phyloP scores from a whole-genome alignment of 306 rosid species.

The Prinsepia uniflora region DNA sequence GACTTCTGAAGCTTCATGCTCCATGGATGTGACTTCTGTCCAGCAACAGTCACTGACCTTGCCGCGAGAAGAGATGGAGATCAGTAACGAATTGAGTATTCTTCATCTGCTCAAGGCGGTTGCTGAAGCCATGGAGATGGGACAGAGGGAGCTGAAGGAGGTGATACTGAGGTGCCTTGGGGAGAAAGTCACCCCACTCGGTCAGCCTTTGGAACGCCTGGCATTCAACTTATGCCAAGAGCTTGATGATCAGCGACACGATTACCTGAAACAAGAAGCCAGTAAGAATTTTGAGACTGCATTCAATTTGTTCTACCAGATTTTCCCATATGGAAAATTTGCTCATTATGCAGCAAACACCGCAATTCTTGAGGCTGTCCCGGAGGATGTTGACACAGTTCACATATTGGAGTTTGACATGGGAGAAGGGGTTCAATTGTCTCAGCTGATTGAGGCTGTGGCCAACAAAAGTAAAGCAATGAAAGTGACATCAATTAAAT shows the following conservation, averaged over 20 bases:
- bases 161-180: slow-evolving; percentile 39
- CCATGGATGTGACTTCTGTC: slow-evolving; percentile 16
- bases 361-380: slow-evolving; percentile 45
- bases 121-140: slow-evolving; percentile 45
- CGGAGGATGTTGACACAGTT: slow-evolving; percentile 40
- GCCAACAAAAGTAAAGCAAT: slow-evolving; percentile 32
- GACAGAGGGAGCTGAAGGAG: slow-evolving; percentile 36
- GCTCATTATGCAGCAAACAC: slow-evolving; percentile 54
- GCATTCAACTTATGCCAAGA: slow-evolving; percentile 42
- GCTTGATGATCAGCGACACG: slow-evolving; percentile 18
- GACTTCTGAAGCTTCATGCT: slow-evolving; percentile 36
- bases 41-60: slow-evolving; percentile 35
- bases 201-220: slow-evolving; percentile 47
- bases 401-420: slow-evolving; percentile 48
- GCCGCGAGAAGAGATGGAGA: slow-evolving; percentile 44
- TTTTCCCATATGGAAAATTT: slow-evolving; percentile 38
- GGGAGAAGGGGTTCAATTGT: slow-evolving; percentile 54
- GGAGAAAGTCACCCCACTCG: slow-evolving; percentile 45
- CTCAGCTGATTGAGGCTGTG: slow-evolving; percentile 38
- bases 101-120: slow-evolving; percentile 44
- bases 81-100: slow-evolving; percentile 36
- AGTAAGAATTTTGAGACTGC: slow-evolving; percentile 30
- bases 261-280: slow-evolving; percentile 50
- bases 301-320: slow-evolving; percentile 42
- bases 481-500: slow-evolving; percentile 49